A percentile compares a stretch with the other conserved stretches of the same genome.
These are phyloP conservation scores for Musa itinerans DNA, from an alignment of 176 grass and related monocot genomes.

Conservation along the genomic window DNA sequence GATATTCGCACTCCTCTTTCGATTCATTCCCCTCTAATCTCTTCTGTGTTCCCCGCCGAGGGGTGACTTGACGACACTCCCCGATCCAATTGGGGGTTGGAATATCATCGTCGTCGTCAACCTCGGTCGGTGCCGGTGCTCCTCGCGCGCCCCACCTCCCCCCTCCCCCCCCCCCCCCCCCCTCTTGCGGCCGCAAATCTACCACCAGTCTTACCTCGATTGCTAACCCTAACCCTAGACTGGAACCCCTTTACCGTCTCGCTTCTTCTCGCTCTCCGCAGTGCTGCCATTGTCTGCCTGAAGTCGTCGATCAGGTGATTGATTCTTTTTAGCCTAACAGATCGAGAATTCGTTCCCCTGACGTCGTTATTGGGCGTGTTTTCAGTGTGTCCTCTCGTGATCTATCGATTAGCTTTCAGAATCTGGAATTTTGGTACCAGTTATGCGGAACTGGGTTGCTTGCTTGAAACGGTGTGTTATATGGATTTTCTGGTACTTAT, in stretches of 20 bases:
- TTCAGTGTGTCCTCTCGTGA: neutral
- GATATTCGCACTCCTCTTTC: slow-evolving; percentile 1
- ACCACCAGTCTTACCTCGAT: neutral
- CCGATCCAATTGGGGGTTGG: neutral
- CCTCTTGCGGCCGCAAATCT: neutral
- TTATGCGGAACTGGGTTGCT: too few species aligned
- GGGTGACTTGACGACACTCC: neutral
- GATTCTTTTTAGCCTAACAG: neutral
- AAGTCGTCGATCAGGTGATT: neutral
- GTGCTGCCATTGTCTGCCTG: neutral
- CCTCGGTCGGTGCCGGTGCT: neutral
- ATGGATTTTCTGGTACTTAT: too few species aligned
- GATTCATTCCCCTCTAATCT: neutral
- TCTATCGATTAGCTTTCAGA: neutral
- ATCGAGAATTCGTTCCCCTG: neutral
- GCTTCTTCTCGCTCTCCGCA: neutral
- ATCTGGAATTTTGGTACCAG: neutral
- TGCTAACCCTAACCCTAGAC: neutral
- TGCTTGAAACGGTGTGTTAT: too few species aligned
- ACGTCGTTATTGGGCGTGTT: neutral
- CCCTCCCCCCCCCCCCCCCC: neutral
- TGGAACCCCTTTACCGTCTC: neutral
- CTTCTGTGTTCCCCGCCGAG: neutral
- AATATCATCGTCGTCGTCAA: neutral
- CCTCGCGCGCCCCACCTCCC: neutral